phyloP scores from a whole-genome alignment of 2,329 filamentous ascomycete species.

The Fusarium lyarnte region DNA sequence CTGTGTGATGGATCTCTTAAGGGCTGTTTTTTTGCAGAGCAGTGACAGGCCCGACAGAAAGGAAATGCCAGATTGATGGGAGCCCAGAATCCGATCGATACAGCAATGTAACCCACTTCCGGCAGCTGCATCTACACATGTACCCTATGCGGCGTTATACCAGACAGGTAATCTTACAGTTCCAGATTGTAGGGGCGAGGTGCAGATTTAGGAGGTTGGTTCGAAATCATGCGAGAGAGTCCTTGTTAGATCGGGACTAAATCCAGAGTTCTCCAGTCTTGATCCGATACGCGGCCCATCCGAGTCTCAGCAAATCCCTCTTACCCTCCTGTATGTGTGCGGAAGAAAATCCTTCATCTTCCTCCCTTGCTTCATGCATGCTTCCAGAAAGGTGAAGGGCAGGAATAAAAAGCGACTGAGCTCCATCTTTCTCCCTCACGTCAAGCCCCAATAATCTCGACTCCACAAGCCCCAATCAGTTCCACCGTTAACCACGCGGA shows the following conservation, averaged over 20 bases:
- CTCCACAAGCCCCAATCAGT: conserved; percentile 6
- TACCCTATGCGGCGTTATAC: neutral
- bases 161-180: neutral
- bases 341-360: conserved; percentile 3
- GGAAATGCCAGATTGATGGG: conserved; percentile 19
- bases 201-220: neutral
- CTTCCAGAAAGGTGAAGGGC: conserved; percentile 6
- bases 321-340: neutral
- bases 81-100: conserved; percentile 11
- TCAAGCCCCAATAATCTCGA: conserved; percentile 28
- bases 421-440: conserved; percentile 27
- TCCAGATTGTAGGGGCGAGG: neutral
- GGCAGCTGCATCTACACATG: conserved; percentile 4
- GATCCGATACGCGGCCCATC: neutral
- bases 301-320: conserved; percentile 17
- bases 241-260: neutral
- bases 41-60: conserved; percentile 1
- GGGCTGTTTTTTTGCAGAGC: neutral
- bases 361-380: conserved; percentile 28
- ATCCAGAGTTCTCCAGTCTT: neutral
- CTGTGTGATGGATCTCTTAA: conserved; percentile 25
- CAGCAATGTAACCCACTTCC: conserved; percentile 1
- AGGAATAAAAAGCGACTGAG: neutral
- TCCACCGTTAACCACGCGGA: conserved; percentile 22
- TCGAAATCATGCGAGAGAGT: neutral